phyloP scores from a whole-genome alignment of 305 asterid genomes.

The Solanum hybrid region DNA sequence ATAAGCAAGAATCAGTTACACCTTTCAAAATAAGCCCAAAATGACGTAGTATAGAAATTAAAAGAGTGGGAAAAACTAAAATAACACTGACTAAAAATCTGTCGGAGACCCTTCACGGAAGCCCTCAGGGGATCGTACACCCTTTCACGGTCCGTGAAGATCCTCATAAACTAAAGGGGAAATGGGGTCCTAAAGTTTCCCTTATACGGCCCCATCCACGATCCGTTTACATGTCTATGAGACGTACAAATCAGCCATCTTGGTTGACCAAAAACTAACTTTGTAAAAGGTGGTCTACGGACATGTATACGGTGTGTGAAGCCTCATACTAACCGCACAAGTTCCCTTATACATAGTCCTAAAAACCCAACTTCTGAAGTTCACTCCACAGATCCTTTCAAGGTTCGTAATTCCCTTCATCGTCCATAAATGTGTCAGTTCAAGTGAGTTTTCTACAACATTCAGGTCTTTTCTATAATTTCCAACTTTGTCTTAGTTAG shows the following conservation, averaged over 20 bases:
- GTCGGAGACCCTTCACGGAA: neutral
- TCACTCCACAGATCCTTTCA: neutral
- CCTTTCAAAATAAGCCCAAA: neutral
- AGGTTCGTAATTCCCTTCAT: neutral
- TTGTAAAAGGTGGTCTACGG: neutral
- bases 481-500: neutral
- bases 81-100: neutral
- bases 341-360: neutral
- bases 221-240: neutral
- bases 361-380: neutral
- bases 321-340: neutral
- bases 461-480: too few species aligned
- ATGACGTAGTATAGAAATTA: neutral
- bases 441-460: neutral
- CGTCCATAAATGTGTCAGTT: neutral
- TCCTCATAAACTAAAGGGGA: neutral
- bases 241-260: neutral
- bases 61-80: neutral
- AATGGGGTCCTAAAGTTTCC: neutral
- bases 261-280: neutral
- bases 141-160: neutral
- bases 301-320: neutral
- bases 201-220: neutral
- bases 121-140: neutral
- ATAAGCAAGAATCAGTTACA: neutral